Evolutionary conservation across 2,329 filamentous ascomycete genomes (phyloP), one percentile per base, ranked within the genome.

Genomic region (Clonostachys sp.): DNA sequence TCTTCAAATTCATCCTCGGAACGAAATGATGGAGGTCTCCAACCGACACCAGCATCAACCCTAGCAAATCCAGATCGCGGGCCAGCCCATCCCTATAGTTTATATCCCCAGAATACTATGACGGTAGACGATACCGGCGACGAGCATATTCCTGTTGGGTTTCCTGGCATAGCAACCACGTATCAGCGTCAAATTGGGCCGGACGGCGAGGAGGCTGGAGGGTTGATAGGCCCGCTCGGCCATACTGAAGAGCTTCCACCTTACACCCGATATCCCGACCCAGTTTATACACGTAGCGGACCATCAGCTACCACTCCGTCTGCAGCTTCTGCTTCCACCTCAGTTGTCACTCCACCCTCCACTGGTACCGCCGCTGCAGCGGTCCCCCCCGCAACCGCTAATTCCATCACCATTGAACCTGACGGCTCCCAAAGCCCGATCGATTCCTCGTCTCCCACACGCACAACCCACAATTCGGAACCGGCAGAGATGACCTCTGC

Each of bases 161-260:
- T 95, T 54, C 83, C 84, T 7, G 85, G 85, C 6, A 70, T 83
- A 35, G 73, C 74, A 6, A 80, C 78, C 50, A 71, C 77, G 47
- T 95, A 91, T 57, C 87, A 86, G 58, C 75, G 87, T 52, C 82
- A 86, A 45, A 67, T 89, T 45, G 88, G 87, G 0, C 86, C 89
- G 0, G 87, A 91, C 48, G 89, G 89, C 45, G 90, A 96, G 66
- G 91, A 96, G 56, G 73, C 81, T n/a, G 89, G 86, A 42, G 91
- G 91, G 61, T 81, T 96, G 46, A 86, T 96, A 45, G 91, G 91
- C 2, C 88, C 87, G 1, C 83, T 95, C 58, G 91, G 91, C 2
- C 91, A 96, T 61, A 86, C 87, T 2, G 92, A 97, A 65, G 89
- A 95, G 63, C 72, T 96, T 16, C 92, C 92, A 12, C 92, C 92